Evolutionary conservation across 2,329 filamentous ascomycete species (phyloP).

Genomic region (Diaporthe helianthi): DNA sequence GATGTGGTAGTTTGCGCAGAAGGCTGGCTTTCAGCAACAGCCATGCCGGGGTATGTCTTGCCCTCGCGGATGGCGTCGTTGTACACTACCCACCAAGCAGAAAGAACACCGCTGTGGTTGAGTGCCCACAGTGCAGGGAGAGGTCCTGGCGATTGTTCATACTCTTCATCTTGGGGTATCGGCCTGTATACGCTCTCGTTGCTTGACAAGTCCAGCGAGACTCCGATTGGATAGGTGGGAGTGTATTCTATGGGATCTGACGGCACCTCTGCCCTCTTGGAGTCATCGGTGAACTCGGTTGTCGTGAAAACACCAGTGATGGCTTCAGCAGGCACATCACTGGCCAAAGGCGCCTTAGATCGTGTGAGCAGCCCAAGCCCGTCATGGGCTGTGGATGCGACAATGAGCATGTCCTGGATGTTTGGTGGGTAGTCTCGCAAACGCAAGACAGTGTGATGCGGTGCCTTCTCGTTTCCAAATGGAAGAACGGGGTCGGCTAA

Average conservation of each 20-base stretch:
- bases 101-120: slow-evolving; percentile 87
- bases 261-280: slow-evolving; percentile 76
- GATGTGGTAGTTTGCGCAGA: slow-evolving; percentile 46
- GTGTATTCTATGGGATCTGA: slow-evolving; percentile 66
- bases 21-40: slow-evolving; percentile 51
- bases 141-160: slow-evolving; percentile 79
- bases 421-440: slow-evolving; percentile 82
- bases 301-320: slow-evolving; percentile 75
- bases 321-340: slow-evolving; percentile 63
- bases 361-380: slow-evolving; percentile 82
- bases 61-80: slow-evolving; percentile 81
- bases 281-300: slow-evolving; percentile 76
- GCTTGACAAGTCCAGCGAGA: slow-evolving; percentile 83
- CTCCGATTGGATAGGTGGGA: slow-evolving; percentile 81
- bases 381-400: slow-evolving; percentile 80
- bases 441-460: slow-evolving; percentile 80
- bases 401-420: slow-evolving; percentile 80
- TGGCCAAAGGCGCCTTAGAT: slow-evolving; percentile 71
- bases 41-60: slow-evolving; percentile 75
- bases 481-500: slow-evolving; percentile 77
- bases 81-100: slow-evolving; percentile 92
- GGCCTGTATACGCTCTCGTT: slow-evolving; percentile 80
- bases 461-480: slow-evolving; percentile 69
- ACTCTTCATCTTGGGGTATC: slow-evolving; percentile 76
- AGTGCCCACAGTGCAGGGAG: slow-evolving; percentile 84